Percentiles rank a stretch among this genome's conserved stretches.
Conservation (phyloP, 2,329 filamentous ascomycete genomes). For the Chrysosporium queenslandicum region DNA sequence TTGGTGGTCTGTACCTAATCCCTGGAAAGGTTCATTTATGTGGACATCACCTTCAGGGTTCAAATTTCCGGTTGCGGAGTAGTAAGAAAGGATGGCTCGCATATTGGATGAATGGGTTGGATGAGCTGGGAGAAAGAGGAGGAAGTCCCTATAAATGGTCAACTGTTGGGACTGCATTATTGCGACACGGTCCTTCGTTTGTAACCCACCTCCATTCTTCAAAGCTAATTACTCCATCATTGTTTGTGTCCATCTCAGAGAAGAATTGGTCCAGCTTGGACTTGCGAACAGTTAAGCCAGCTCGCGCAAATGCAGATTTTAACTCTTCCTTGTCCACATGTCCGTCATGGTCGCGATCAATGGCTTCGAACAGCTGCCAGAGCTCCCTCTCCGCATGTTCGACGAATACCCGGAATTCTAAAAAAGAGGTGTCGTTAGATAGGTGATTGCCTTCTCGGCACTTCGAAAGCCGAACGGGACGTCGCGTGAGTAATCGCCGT, state of each 20-base stretch:
- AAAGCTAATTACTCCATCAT: conserved; percentile 78
- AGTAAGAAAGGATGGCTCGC: conserved; percentile 78
- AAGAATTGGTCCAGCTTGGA: conserved; percentile 79
- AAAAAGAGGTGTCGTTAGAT: conserved; percentile 1
- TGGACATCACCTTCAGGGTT: conserved; percentile 90
- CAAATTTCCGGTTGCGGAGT: conserved; percentile 76
- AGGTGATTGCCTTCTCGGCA: neutral
- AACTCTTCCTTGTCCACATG: conserved; percentile 81
- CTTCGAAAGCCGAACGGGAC: neutral
- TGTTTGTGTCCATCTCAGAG: conserved; percentile 75
- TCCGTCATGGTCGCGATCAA: conserved; percentile 77
- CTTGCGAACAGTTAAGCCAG: conserved; percentile 67
- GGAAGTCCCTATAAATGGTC: conserved; percentile 60
- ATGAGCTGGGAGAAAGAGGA: conserved; percentile 68
- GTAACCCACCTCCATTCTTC: conserved; percentile 84
- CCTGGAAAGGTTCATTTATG: conserved; percentile 82
- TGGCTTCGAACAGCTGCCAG: conserved; percentile 67
- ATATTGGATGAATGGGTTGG: conserved; percentile 52
- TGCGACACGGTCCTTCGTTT: neutral
- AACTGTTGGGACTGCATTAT: neutral
- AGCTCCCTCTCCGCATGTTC: conserved; percentile 78
- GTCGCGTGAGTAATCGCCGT: conserved; percentile 14
- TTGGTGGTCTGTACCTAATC: conserved; percentile 64
- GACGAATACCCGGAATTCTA: conserved; percentile 86
- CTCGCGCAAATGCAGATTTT: conserved; percentile 62